Base-by-base conservation (phyloP, 2,329 filamentous ascomycete species). In the Albifimbria verrucaria region DNA sequence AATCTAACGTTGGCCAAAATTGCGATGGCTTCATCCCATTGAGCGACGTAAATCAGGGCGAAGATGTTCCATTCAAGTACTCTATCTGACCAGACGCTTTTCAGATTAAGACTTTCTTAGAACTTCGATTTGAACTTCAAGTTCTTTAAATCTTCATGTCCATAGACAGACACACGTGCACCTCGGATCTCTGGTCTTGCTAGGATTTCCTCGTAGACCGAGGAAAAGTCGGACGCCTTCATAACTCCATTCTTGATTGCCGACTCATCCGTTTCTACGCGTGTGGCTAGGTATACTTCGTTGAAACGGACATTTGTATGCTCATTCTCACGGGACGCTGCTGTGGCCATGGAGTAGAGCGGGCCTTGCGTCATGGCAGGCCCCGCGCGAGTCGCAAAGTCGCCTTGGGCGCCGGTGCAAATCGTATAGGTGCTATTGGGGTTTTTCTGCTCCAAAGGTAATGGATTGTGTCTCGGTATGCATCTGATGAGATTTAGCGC, bases 221-320 rank as follows among this genome's bases (percentile, higher is more conserved):
- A 24, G 12, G 18, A 21, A 20, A 44, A 44, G 12, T 21, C 42
- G 42, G 42, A 44, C 12, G 42, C 18, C 6, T 20, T 12, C 42
- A 44, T 44, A 11, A 20, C 22, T 15, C 42, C 42, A 20, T 44
- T 15, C 42, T 44, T 15, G 17, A 21, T 20, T 5, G 42, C 42
- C 42, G 22, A 15, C 42, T 44, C 22, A 20, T 44, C 42, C 18
- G 22, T 20, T 51, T 66, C 61, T 20, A 69, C 65, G 3, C 61
- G 62, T 11, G 60, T 59, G 46, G 39, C 57, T 2, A 74, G 65
- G 50, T 69, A 72, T n/a, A 72, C 59, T 52, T 74, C 72, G 51
- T 72, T 71, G 58, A 72, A 68, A 18, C 71, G 69, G 9, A 75
- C 59, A 49, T 69, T 72, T 3, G 66, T 68, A 0, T 60, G 51